Percentiles rank a stretch among this genome's conserved stretches.
Evolutionary conservation across 2,329 filamentous ascomycete genomes (phyloP).

Genomic region (Pochonia chlamydosporia): DNA sequence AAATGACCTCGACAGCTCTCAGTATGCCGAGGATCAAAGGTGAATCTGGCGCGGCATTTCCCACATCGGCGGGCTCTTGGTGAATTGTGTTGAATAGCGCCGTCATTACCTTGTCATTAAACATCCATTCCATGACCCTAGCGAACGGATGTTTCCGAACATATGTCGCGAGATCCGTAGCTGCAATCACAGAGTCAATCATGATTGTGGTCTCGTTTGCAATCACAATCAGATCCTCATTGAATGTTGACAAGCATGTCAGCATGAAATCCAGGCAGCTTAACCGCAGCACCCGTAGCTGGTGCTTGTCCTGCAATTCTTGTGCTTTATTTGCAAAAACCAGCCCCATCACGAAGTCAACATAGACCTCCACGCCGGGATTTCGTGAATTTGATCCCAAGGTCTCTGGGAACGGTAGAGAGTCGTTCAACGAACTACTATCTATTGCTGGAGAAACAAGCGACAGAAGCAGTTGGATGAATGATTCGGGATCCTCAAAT

Average conservation of each 20-base stretch:
- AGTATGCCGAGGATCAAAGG: conserved; percentile 75
- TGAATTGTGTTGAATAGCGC: conserved; percentile 74
- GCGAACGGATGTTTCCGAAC: conserved; percentile 86
- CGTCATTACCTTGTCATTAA: conserved; percentile 82
- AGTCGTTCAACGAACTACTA: conserved; percentile 61
- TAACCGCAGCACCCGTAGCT: conserved; percentile 68
- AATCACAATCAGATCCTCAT: conserved; percentile 85
- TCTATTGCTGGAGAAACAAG: conserved; percentile 63
- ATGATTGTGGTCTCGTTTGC: conserved; percentile 71
- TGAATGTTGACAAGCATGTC: conserved; percentile 78
- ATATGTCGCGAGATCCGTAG: conserved; percentile 73
- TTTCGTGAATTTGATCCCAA: conserved; percentile 69
- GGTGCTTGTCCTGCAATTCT: conserved; percentile 60
- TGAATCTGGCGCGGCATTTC: conserved; percentile 68
- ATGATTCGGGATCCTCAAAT: conserved; percentile 81
- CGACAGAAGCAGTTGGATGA: conserved; percentile 70
- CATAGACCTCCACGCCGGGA: conserved; percentile 83
- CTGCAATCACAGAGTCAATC: conserved; percentile 68
- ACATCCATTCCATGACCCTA: conserved; percentile 96
- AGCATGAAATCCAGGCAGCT: conserved; percentile 80
- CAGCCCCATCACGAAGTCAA: conserved; percentile 82
- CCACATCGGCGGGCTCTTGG: conserved; percentile 67
- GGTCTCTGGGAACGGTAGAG: conserved; percentile 79
- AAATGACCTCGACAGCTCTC: conserved; percentile 77
- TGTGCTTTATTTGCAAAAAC: conserved; percentile 64